A percentile compares a stretch with the other conserved stretches of the same genome.
These are phyloP conservation scores for Niveomyces coronatus DNA, from an alignment of 2,329 filamentous ascomycete species.

Conservation along the genomic window DNA sequence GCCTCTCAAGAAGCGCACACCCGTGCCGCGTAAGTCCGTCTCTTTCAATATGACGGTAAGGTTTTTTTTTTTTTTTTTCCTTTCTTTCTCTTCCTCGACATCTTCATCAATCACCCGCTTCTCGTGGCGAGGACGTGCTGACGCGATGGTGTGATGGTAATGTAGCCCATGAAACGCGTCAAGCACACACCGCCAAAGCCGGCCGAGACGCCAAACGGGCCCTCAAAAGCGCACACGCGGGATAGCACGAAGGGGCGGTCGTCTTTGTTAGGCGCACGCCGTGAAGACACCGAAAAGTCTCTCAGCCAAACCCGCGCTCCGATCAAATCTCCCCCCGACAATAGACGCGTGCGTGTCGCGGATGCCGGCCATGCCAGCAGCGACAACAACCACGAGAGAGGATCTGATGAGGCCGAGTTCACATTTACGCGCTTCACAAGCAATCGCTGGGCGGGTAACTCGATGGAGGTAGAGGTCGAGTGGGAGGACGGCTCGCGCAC, in stretches of 20 bases:
- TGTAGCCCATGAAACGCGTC: constrained; percentile 1
- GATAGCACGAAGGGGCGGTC: too few relatives aligned
- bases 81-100: background rate
- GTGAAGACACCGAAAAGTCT: background rate
- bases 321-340: too few relatives aligned
- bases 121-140: too few relatives aligned
- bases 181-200: constrained; percentile 3
- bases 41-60: constrained; percentile 9
- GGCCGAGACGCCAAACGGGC: background rate
- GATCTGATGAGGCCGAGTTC: background rate
- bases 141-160: background rate
- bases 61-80: background rate
- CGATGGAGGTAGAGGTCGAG: constrained; percentile 29
- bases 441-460: constrained; percentile 20
- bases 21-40: constrained; percentile 5
- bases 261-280: too few relatives aligned
- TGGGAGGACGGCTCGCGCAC: constrained; percentile 22
- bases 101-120: too few relatives aligned
- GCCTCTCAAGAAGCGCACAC: constrained; percentile 2
- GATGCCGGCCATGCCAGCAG: background rate
- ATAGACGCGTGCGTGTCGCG: background rate
- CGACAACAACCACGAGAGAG: background rate
- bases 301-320: background rate
- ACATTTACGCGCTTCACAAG: constrained; percentile 2
- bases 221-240: too few relatives aligned